Evolutionary conservation across 2,329 filamentous ascomycete genomes (phyloP).

Genomic region (Verticillium dahliae): DNA sequence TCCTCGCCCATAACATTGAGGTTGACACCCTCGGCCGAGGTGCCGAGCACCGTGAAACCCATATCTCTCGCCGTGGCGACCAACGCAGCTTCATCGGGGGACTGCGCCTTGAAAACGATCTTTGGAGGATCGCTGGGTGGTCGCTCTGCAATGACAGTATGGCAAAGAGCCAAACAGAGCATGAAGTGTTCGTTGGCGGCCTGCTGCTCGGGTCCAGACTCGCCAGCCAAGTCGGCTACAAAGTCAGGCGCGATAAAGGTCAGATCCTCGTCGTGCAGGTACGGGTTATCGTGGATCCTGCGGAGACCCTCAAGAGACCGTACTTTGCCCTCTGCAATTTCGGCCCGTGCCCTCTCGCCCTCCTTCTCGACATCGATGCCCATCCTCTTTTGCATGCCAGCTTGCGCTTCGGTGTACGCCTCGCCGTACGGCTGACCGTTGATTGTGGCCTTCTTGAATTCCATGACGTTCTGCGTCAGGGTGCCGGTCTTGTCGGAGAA

Average conservation of each 20-base stretch:
- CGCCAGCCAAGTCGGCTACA: slow-evolving; percentile 72
- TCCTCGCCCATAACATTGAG: slow-evolving; percentile 85
- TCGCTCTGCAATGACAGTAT: slow-evolving; percentile 89
- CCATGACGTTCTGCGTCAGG: slow-evolving; percentile 90
- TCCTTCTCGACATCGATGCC: slow-evolving; percentile 84
- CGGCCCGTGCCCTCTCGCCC: slow-evolving; percentile 60
- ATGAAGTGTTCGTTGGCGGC: slow-evolving; percentile 83
- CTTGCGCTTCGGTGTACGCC: slow-evolving; percentile 94
- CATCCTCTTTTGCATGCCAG: slow-evolving; percentile 88
- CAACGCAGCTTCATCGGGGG: slow-evolving; percentile 89
- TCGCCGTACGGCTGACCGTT: slow-evolving; percentile 96
- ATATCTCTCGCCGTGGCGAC: slow-evolving; percentile 92
- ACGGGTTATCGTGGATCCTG: slow-evolving; percentile 79
- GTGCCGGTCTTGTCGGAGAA: slow-evolving; percentile 95
- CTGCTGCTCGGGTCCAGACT: slow-evolving; percentile 70
- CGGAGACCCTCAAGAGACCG: slow-evolving; percentile 69
- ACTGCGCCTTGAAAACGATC: slow-evolving; percentile 95
- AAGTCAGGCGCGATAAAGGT: slow-evolving; percentile 93
- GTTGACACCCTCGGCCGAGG: slow-evolving; percentile 71
- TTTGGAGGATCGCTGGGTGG: slow-evolving; percentile 83
- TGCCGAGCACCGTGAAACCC: slow-evolving; percentile 86
- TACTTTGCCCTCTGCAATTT: slow-evolving; percentile 73
- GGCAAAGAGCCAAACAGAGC: slow-evolving; percentile 90
- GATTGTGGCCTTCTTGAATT: slow-evolving; percentile 97
- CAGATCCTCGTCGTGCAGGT: slow-evolving; percentile 79